Conservation (phyloP, 805 yeast species). For the Saccharomycopsis amapae region DNA sequence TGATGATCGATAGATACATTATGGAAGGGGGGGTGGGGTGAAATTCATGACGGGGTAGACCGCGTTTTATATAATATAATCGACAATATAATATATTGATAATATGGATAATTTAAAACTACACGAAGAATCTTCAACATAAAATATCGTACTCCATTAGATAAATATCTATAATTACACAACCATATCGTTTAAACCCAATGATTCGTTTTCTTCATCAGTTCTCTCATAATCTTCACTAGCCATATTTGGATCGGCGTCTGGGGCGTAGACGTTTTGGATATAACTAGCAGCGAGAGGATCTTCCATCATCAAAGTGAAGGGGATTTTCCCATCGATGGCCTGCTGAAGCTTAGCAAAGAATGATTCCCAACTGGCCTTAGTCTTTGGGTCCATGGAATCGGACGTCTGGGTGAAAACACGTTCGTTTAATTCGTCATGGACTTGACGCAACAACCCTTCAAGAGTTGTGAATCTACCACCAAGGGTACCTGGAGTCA, state of each 20-base stretch:
- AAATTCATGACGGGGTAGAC: too few relatives aligned
- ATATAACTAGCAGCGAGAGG: slow-evolving; percentile 93
- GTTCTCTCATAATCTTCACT: slow-evolving; percentile 90
- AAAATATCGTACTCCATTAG: too few relatives aligned
- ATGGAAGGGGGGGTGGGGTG: too few relatives aligned
- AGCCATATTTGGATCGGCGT: slow-evolving; percentile 91
- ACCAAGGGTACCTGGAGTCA: slow-evolving; percentile 94
- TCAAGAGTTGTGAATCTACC: slow-evolving; percentile 97
- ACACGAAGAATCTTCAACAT: too few relatives aligned
- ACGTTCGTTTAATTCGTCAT: slow-evolving; percentile 79
- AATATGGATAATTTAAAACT: too few relatives aligned
- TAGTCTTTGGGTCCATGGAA: slow-evolving; percentile 77
- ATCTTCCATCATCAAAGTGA: slow-evolving; percentile 86
- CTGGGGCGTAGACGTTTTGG: slow-evolving; percentile 99
- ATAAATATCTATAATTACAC: slow-evolving; percentile 21
- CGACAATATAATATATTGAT: too few relatives aligned
- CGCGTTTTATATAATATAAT: too few relatives aligned
- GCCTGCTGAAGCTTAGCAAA: slow-evolving; percentile 72
- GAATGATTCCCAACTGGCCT: slow-evolving; percentile 76
- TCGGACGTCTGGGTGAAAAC: slow-evolving; percentile 84
- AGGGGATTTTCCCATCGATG: slow-evolving; percentile 68
- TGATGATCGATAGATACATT: too few relatives aligned
- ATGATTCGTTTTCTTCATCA: slow-evolving; percentile 79
- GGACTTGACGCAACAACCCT: slow-evolving; percentile 83
- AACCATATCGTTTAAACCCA: slow-evolving; percentile 59